Evolutionary conservation across 177 flowering plant species (phyloP).

Genomic region (Telopea speciosissima): DNA sequence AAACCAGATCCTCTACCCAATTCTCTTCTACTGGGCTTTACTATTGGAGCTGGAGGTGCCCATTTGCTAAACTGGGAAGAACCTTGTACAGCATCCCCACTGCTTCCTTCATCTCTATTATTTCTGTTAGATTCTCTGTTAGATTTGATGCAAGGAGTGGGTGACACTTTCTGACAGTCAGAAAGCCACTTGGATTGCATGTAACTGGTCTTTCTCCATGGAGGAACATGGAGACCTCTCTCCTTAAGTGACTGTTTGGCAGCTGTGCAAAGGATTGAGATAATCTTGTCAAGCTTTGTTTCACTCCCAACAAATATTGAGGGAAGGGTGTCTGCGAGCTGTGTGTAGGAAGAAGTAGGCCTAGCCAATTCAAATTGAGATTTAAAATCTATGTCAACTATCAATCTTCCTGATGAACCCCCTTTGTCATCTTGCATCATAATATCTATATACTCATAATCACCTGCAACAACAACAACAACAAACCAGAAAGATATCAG

Average conservation of each 20-base stretch:
- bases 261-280: slow-evolving; percentile 42
- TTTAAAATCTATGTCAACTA: slow-evolving; percentile 58
- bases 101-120: slow-evolving; percentile 7
- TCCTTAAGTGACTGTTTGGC: slow-evolving; percentile 45
- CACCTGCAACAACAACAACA: slow-evolving; percentile 43
- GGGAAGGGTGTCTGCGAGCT: slow-evolving; percentile 41
- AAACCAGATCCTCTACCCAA: slow-evolving; percentile 32
- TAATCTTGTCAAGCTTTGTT: slow-evolving; percentile 31
- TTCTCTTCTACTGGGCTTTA: slow-evolving; percentile 28
- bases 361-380: slow-evolving; percentile 63
- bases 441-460: slow-evolving; percentile 54
- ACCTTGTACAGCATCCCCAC: background rate
- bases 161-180: slow-evolving; percentile 9
- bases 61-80: slow-evolving; percentile 20
- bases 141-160: background rate
- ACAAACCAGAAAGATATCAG: background rate
- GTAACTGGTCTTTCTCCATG: slow-evolving; percentile 55
- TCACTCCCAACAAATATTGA: slow-evolving; percentile 47
- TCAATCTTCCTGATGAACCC: slow-evolving; percentile 25
- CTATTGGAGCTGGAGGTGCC: slow-evolving; percentile 23
- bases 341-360: slow-evolving; percentile 42
- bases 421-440: slow-evolving; percentile 15
- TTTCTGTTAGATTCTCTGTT: slow-evolving; percentile 1
- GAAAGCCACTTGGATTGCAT: slow-evolving; percentile 59
- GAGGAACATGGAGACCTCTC: slow-evolving; percentile 53